Evolutionary conservation across 1,284 basidiomycete genomes (phyloP), one percentile per base, ranked within the genome.

Genomic region (Ustilago hordei): DNA sequence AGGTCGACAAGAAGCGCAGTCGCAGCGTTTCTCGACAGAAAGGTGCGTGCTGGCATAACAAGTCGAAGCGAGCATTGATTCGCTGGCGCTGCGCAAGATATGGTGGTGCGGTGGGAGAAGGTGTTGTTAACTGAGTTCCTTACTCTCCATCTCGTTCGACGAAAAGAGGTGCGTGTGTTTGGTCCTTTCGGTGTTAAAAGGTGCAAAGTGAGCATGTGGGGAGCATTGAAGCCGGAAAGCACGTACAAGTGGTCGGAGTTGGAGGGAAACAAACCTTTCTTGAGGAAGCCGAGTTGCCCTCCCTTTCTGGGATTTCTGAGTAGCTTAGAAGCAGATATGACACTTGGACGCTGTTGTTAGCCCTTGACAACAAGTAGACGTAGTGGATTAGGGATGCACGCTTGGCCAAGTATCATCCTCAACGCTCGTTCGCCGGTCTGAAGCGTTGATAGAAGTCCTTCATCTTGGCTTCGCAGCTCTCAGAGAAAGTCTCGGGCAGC

Each of bases 401-500:
- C 23, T 28, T 28, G 23, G 23, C 23, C 23, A 28, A 28, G 23
- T 28, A 28, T 28, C 23, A 28, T 28, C 3, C 23, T 75, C 67
- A 70, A 13, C 73, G 53, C 47, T 70, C 75, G 57, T 66, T 69
- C 4, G 67, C 57, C 13, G 87, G 81, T 70, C 90, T 88, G 83
- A 93, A 94, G 12, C 91, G 89, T 15, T 89, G 89, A 80, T 94
- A 94, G 74, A 90, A 91, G 55, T 90, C 90, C 84, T 96, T 97
- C 12, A 92, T 92, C 69, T 90, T 89, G 0, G 90, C 89, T 85
- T 95, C 93, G 4, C 92, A 90, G 69, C 91, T 89, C 78, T 95
- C 94, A 81, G 93, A 92, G 19, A 92, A 94, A 32, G 94, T 93
- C 86, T 98, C 96, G 1, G 95, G 93, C 8, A 98, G 89, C 79